Percentiles rank a stretch among this genome's conserved stretches.
Conservation (phyloP, 2,329 filamentous ascomycete species). For the Aureobasidium mangrovei region DNA sequence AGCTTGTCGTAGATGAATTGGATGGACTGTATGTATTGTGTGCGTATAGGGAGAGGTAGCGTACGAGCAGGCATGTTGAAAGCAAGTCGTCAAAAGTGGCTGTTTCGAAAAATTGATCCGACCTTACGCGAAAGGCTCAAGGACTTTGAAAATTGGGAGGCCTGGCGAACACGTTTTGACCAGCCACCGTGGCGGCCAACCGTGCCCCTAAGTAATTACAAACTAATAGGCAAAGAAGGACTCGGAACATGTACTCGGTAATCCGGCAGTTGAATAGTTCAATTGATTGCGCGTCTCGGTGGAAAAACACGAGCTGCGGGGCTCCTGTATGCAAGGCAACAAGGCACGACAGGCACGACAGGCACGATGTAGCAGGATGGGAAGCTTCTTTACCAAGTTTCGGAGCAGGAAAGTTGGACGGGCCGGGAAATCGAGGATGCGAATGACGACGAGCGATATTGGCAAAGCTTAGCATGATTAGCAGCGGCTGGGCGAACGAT, state of each 20-base stretch:
- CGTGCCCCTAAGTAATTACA: too few relatives aligned
- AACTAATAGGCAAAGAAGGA: too few relatives aligned
- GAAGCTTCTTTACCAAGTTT: constrained; percentile 7
- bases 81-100: too few relatives aligned
- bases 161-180: too few relatives aligned
- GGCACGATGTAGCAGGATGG: neutral
- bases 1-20: constrained; percentile 5
- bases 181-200: too few relatives aligned
- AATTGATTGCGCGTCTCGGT: neutral
- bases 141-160: too few relatives aligned
- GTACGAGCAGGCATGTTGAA: too few relatives aligned
- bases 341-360: neutral
- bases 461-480: neutral
- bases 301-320: neutral
- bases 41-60: too few relatives aligned
- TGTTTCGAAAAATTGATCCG: too few relatives aligned
- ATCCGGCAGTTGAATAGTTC: neutral
- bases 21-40: too few relatives aligned
- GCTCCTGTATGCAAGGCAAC: neutral
- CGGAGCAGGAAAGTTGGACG: neutral
- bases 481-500: neutral
- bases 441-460: neutral
- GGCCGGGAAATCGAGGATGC: neutral
- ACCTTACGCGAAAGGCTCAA: too few relatives aligned
- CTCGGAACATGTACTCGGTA: too few relatives aligned